Evolutionary conservation across 371 early-diverging fungal species (phyloP).

Genomic region (Blastocladiella emersonii): DNA sequence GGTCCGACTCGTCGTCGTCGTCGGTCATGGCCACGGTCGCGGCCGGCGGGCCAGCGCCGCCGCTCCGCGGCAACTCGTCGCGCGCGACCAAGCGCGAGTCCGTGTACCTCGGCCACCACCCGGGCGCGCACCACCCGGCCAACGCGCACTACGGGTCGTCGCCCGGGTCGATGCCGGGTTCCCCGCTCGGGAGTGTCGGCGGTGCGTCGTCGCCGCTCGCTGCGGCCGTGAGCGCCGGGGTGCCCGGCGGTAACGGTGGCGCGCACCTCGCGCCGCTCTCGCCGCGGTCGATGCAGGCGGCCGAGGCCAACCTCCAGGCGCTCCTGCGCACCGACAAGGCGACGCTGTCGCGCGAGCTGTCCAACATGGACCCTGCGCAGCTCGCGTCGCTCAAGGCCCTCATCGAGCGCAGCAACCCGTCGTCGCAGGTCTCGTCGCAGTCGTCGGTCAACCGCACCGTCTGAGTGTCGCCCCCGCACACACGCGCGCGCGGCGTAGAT

Average conservation of each 20-base stretch:
- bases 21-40: background rate
- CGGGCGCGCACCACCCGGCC: too few species aligned
- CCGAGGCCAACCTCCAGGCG: background rate
- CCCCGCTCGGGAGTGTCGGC: too few species aligned
- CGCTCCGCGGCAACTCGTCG: background rate
- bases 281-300: background rate
- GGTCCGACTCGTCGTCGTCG: background rate
- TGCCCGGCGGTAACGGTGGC: background rate
- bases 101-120: background rate
- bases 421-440: too few species aligned
- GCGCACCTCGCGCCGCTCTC: background rate
- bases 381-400: background rate
- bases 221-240: background rate
- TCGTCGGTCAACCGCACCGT: too few species aligned
- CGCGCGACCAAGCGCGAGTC: conserved; percentile 2
- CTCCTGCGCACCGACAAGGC: background rate
- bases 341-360: background rate
- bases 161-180: background rate
- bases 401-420: too few species aligned
- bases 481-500: too few species aligned
- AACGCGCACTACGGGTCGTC: background rate
- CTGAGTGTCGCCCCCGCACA: too few species aligned
- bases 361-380: background rate
- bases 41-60: background rate
- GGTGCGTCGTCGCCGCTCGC: background rate